Evolutionary conservation across 169 alveolate species (phyloP).

Genomic region (Neospora caninum): DNA sequence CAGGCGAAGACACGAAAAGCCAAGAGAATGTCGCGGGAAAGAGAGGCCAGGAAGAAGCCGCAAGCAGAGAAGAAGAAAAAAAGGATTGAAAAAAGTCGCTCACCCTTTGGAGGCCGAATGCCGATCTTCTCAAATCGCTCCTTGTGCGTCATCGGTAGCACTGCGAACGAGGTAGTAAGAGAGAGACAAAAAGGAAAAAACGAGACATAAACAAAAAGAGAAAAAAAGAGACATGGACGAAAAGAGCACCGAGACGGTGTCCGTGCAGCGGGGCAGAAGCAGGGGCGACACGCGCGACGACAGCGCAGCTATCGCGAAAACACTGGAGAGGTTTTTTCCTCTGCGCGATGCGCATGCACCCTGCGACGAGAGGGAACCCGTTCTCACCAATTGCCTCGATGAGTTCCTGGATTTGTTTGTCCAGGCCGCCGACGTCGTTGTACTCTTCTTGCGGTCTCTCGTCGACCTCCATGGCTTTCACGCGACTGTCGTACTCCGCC

Average conservation of each 20-base stretch:
- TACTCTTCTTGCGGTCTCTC: slow-evolving; percentile 99
- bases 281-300: no score
- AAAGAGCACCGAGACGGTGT: no score
- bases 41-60: not conserved
- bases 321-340: no score
- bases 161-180: slow-evolving; percentile 67
- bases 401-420: slow-evolving; percentile 98
- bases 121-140: slow-evolving; percentile 98
- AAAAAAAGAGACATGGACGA: no score
- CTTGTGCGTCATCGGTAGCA: slow-evolving; percentile 98
- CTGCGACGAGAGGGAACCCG: no score
- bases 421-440: slow-evolving; percentile 99
- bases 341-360: no score
- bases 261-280: no score
- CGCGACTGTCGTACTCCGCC: slow-evolving; percentile 98
- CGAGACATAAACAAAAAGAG: not conserved
- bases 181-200: not conserved
- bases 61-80: not conserved
- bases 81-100: not conserved
- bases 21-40: not conserved
- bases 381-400: slow-evolving; percentile 94
- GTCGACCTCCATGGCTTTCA: slow-evolving; percentile 99
- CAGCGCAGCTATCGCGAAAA: no score
- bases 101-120: slow-evolving; percentile 98
- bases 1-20: not conserved